A percentile compares a stretch with the other conserved stretches of the same genome.
phyloP scores from a whole-genome alignment of 371 early-diverging fungal genomes.

The Syncephalastrum racemosum region DNA sequence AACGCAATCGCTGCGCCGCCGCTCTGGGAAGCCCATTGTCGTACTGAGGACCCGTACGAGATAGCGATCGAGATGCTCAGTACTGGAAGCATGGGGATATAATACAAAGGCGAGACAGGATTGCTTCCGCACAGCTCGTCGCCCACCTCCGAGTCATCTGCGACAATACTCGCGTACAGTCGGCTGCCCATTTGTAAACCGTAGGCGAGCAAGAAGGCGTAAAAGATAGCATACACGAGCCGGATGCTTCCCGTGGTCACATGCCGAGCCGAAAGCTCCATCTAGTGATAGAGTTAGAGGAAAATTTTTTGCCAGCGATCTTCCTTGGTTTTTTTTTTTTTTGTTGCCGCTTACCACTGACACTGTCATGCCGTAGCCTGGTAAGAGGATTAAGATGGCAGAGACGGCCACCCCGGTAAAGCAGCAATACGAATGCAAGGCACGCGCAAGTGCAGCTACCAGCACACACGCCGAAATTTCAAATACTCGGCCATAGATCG shows the following conservation, averaged over 20 bases:
- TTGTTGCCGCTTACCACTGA: slow-evolving; percentile 14
- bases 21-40: slow-evolving; percentile 37
- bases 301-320: not conserved
- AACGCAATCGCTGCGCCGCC: slow-evolving; percentile 33
- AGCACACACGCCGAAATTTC: slow-evolving; percentile 40
- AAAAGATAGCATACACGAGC: slow-evolving; percentile 73
- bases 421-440: slow-evolving; percentile 34
- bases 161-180: slow-evolving; percentile 31
- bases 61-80: slow-evolving; percentile 34
- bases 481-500: slow-evolving; percentile 43
- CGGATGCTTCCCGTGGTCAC: slow-evolving; percentile 82
- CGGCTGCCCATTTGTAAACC: slow-evolving; percentile 73
- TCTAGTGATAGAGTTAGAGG: slow-evolving; percentile 16
- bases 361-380: slow-evolving; percentile 34
- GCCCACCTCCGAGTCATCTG: slow-evolving; percentile 14
- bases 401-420: slow-evolving; percentile 41
- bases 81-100: slow-evolving; percentile 35
- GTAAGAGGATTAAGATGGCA: slow-evolving; percentile 58
- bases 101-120: slow-evolving; percentile 36
- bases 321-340: no score
- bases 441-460: slow-evolving; percentile 36
- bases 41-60: slow-evolving; percentile 41
- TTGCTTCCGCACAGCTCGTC: slow-evolving; percentile 24
- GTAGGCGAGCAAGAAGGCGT: slow-evolving; percentile 75
- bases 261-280: slow-evolving; percentile 63